These are phyloP conservation scores for Melanomma pulvis-pyrius DNA, from an alignment of 495 filamentous ascomycete species.

Conservation along the genomic window DNA sequence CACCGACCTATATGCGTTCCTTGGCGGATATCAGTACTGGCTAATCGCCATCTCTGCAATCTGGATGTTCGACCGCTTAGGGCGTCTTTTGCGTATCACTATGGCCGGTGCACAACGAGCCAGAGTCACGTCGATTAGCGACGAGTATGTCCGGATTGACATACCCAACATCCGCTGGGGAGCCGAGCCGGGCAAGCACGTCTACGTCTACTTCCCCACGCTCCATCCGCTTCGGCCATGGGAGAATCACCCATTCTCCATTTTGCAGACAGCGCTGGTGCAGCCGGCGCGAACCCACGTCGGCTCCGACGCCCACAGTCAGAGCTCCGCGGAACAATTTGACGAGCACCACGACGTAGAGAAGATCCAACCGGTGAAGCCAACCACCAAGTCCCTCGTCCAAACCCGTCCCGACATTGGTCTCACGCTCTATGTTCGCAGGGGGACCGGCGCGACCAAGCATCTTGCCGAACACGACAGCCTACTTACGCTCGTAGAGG, in stretches of 20 bases:
- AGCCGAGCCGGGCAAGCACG: constrained; percentile 36
- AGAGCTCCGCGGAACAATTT: background rate
- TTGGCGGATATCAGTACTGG: constrained; percentile 52
- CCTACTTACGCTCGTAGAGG: constrained; percentile 1
- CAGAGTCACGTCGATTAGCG: constrained; percentile 43
- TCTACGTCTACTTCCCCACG: constrained; percentile 52
- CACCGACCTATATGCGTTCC: constrained; percentile 26
- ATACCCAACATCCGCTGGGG: constrained; percentile 25
- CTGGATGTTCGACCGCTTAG: constrained; percentile 7
- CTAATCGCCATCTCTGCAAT: constrained; percentile 41
- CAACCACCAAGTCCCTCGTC: background rate
- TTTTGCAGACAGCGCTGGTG: constrained; percentile 41
- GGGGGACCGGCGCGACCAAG: background rate
- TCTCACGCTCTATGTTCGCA: background rate
- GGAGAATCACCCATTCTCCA: constrained; percentile 57
- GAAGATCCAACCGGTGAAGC: background rate
- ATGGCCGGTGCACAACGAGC: constrained; percentile 41
- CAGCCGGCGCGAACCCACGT: constrained; percentile 4
- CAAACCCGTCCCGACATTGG: background rate
- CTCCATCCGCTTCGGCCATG: constrained; percentile 45
- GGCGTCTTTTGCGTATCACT: constrained; percentile 29
- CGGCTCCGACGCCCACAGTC: background rate
- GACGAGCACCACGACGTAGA: background rate
- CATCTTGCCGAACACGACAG: background rate
- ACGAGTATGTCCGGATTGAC: constrained; percentile 45